phyloP scores from a whole-genome alignment of 345 rosid genomes.

The Corymbia maculata region DNA sequence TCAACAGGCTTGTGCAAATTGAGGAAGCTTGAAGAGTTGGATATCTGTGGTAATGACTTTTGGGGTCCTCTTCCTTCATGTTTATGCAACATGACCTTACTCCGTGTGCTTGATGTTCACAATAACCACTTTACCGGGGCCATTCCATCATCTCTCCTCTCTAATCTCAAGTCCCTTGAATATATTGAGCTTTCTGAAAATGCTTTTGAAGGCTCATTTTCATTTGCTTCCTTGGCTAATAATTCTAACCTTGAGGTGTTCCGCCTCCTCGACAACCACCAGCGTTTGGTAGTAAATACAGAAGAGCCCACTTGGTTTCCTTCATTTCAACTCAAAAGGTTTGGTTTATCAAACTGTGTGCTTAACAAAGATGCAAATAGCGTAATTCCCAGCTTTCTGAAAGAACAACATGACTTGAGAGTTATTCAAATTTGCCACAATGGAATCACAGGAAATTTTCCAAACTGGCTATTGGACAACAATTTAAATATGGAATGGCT shows the following conservation, averaged over 20 bases:
- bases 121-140: background rate
- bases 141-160: background rate
- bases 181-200: background rate
- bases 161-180: background rate
- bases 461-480: conserved; percentile 18
- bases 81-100: background rate
- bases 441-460: background rate
- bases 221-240: background rate
- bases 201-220: background rate
- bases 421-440: background rate
- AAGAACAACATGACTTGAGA: background rate
- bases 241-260: background rate
- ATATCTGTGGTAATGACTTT: too few relatives aligned
- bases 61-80: background rate
- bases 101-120: background rate
- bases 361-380: background rate
- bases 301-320: background rate
- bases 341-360: background rate
- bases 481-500: background rate
- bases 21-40: background rate
- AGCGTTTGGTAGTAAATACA: background rate
- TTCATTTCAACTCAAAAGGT: background rate
- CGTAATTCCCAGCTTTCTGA: conserved; percentile 1
- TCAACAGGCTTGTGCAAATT: background rate
- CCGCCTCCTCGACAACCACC: background rate